Base-by-base conservation (phyloP, 2,329 filamentous ascomycete genomes). In the Sarocladiaceae sp. region DNA sequence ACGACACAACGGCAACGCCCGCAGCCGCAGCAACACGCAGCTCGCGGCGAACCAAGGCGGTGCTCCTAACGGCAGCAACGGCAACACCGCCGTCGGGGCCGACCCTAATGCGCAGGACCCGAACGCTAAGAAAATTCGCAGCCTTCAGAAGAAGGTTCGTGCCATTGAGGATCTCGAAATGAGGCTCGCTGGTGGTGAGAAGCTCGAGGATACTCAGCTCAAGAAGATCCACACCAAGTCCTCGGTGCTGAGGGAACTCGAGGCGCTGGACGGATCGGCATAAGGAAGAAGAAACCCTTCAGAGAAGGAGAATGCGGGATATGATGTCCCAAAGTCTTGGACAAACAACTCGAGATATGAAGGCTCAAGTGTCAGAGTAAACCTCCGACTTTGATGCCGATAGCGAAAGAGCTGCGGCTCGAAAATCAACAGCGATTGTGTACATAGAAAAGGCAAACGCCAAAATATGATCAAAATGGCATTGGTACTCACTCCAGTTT, bases 141-240 rank as follows among this genome's bases (percentile, higher is more conserved):
- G 90, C 54, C 78, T 99, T 56, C 80, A 96, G 68, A 99, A 99
- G 82, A 99, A 99, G 80, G 88, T 99, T 56, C 84, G 94, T 18
- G 94, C 94, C 11, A 99, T 99, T 65, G 94, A 99, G 66, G 94
- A 99, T 67, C 75, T 99, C 56, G 96, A 97, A 77, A 97, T 97
- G 92, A 84, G 94, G 53, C 84, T 92, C 59, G 94, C 93, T 2
- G 86, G 87, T 29, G 93, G 93, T 4, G 94, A 99, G 78, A 97
- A 97, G 78, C 75, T 99, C 55, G 94, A 99, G 74, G 93, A 97
- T 65, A 99, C 94, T 28, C 94, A 99, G 74, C 84, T 99, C 71
- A 95, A 96, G 79, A 99, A 99, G 81, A 99, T 99, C 62, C 82
- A 83, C 52, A 97, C 91, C 20, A 96, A 97, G 75, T 76, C 84